Evolutionary conservation across 2,329 filamentous ascomycete genomes (phyloP).

Genomic region (Colletotrichum higginsianum): DNA sequence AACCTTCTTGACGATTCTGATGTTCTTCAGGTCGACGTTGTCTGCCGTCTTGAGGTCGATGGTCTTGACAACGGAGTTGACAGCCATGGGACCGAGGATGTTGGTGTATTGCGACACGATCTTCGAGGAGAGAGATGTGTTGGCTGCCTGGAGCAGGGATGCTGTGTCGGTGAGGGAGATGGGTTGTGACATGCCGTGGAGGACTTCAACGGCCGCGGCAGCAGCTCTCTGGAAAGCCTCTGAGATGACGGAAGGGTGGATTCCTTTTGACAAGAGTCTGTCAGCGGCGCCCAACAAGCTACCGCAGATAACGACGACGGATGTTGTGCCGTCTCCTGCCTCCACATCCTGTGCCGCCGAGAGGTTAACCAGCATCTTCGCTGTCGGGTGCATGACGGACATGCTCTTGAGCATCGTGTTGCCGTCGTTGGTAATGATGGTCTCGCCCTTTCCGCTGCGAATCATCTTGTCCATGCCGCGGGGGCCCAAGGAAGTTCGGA

Average conservation of each 20-base stretch:
- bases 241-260: constrained; percentile 97
- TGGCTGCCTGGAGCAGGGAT: constrained; percentile 94
- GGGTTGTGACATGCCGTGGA: constrained; percentile 96
- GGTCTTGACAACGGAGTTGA: constrained; percentile 94
- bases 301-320: constrained; percentile 97
- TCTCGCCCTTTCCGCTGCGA: constrained; percentile 94
- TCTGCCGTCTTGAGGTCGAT: constrained; percentile 97
- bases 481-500: constrained; percentile 95
- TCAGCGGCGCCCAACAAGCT: constrained; percentile 95
- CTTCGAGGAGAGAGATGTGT: constrained; percentile 97
- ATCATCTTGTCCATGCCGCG: constrained; percentile 99
- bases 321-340: constrained; percentile 97
- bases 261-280: constrained; percentile 89
- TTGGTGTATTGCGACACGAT: constrained; percentile 98
- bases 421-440: constrained; percentile 99
- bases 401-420: constrained; percentile 99
- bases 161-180: constrained; percentile 90
- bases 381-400: constrained; percentile 99
- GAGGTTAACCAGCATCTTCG: constrained; percentile 98
- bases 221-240: constrained; percentile 98
- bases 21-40: constrained; percentile 97
- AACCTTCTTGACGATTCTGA: constrained; percentile 96
- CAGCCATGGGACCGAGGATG: constrained; percentile 95
- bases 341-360: constrained; percentile 98
- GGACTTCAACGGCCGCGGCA: constrained; percentile 86